Evolutionary conservation across 176 grass and related monocot species (phyloP).

Genomic region (Cenchrus fungigraminus): DNA sequence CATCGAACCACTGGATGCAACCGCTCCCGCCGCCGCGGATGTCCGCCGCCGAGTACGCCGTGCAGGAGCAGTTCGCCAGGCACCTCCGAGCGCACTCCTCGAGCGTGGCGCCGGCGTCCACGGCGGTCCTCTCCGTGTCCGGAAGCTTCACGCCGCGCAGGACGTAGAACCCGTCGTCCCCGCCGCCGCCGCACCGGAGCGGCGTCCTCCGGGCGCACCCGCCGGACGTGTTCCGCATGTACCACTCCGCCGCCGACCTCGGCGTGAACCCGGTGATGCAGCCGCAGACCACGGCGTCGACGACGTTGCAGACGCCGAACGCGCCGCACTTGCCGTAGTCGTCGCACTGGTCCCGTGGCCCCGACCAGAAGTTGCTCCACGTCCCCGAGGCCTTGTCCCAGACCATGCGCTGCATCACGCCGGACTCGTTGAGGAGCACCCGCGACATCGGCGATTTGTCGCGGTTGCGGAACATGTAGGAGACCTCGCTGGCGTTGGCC

Average conservation of each 20-base stretch:
- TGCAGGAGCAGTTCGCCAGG: conserved; percentile 43
- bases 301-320: conserved; percentile 50
- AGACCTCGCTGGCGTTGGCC: conserved; percentile 29
- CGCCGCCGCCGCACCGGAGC: conserved; percentile 16
- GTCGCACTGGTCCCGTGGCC: conserved; percentile 56
- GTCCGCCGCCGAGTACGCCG: conserved; percentile 50
- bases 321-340: conserved; percentile 48
- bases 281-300: conserved; percentile 30
- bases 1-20: conserved; percentile 63
- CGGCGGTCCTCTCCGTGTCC: conserved; percentile 35
- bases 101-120: conserved; percentile 27
- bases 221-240: conserved; percentile 54
- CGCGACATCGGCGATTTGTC: conserved; percentile 35
- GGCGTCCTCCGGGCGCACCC: conserved; percentile 42
- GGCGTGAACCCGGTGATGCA: conserved; percentile 42
- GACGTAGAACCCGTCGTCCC: conserved; percentile 48
- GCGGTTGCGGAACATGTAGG: conserved; percentile 40
- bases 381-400: not conserved
- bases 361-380: conserved; percentile 57
- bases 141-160: conserved; percentile 57
- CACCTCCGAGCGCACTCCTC: conserved; percentile 39
- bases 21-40: conserved; percentile 43
- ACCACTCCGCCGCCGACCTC: conserved; percentile 38
- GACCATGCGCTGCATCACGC: conserved; percentile 50
- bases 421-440: conserved; percentile 48